Base-by-base conservation (phyloP, 2,329 filamentous ascomycete species). In the Ceratocystis lukuohia region DNA sequence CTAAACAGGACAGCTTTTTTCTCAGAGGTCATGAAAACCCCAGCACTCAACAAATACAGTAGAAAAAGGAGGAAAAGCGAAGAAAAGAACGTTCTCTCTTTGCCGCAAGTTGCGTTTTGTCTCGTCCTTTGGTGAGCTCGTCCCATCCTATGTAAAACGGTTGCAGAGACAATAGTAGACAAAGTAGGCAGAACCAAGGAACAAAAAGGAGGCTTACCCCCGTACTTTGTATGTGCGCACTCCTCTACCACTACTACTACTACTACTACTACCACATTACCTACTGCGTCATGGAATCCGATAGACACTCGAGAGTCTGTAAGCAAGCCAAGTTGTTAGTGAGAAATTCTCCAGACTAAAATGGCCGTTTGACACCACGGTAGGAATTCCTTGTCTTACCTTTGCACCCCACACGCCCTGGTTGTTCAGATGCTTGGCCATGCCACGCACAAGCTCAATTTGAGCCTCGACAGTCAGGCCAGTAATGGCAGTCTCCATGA, bases 401-500 rank as follows among this genome's bases (percentile, higher is more conserved):
- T 76, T 73, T 5, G 74, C 70, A 61, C 74, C 71, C 66, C 78
- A 73, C 3, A 77, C 74, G n/a, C 82, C 84, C 74, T 88, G 85
- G 72, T 88, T 88, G 69, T 80, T 79, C 50, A 88, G 77, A 72
- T 88, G 87, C 70, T 82, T 82, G 66, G 80, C 79, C 73, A 88
- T 84, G 6, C 80, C 80, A 73, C 82, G 84, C 30, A 91, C 80
- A 64, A 90, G 79, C 76, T 96, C 93, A 69, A 96, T 80, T 77
- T 99, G 93, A 76, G 99, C 91, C 50, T 96, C 91, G 1, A 86
- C 78, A 0, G 85, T 87, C 71, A 99, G 78, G n/a, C 92, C 92
- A 5, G 87, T 95, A 71, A 99, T 96, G 63, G 90, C 93, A 12
- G 86, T 84, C 79, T 99, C 93, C 71, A 99, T 88, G 45, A 99